Conservation (phyloP, 148 eudicot species). For the Cornus controversa region DNA sequence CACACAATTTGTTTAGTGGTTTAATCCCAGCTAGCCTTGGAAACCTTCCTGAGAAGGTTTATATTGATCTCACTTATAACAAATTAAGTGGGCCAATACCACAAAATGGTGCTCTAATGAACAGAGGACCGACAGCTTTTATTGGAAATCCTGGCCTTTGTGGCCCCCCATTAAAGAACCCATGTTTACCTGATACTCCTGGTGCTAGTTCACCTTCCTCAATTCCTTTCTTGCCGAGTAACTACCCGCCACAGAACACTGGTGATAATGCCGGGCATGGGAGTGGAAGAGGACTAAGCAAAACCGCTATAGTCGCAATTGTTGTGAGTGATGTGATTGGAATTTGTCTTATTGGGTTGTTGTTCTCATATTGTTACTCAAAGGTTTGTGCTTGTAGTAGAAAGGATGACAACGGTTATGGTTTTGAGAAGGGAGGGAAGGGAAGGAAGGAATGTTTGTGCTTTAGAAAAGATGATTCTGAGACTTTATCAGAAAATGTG, state of each 20-base stretch:
- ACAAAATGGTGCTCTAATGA: slow-evolving; percentile 83
- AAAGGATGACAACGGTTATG: slow-evolving; percentile 38
- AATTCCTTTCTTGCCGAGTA: slow-evolving; percentile 68
- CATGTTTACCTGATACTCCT: slow-evolving; percentile 44
- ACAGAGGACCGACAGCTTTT: slow-evolving; percentile 93
- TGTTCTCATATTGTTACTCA: slow-evolving; percentile 80
- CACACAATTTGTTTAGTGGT: slow-evolving; percentile 85
- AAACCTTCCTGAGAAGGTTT: slow-evolving; percentile 92
- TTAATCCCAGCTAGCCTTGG: slow-evolving; percentile 87
- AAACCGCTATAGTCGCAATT: slow-evolving; percentile 52
- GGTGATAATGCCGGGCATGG: slow-evolving; percentile 28
- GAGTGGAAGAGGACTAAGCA: slow-evolving; percentile 63
- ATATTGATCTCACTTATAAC: slow-evolving; percentile 84
- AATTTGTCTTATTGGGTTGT: slow-evolving; percentile 78
- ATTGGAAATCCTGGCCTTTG: slow-evolving; percentile 88
- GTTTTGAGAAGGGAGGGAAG: slow-evolving; percentile 45
- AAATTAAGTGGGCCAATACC: slow-evolving; percentile 87
- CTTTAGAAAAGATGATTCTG: slow-evolving; percentile 87
- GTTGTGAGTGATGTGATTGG: slow-evolving; percentile 74
- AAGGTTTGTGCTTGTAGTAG: slow-evolving; percentile 51
- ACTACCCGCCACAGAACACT: slow-evolving; percentile 35
- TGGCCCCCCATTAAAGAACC: slow-evolving; percentile 88
- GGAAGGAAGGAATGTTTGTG: slow-evolving; percentile 69
- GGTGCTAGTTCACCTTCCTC: slow-evolving; percentile 57
- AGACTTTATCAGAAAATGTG: slow-evolving; percentile 68